Conservation (phyloP, 768 basidiomycete genomes). For the Podaxis carcinomalis region DNA sequence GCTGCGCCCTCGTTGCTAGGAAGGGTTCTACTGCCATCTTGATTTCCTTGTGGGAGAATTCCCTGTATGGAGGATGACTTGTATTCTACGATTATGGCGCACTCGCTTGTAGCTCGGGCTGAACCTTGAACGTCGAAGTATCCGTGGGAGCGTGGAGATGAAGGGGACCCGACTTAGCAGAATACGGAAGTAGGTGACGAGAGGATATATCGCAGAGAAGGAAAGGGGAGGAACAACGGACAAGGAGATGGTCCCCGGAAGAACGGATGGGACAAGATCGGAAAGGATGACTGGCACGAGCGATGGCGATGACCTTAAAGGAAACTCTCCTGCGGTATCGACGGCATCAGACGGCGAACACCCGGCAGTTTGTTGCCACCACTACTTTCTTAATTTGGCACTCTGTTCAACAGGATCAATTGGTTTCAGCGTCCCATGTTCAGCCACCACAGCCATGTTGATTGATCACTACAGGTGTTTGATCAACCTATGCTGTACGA, state of each 20-base stretch:
- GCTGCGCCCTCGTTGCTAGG: slow-evolving; percentile 68
- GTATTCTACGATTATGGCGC: not conserved
- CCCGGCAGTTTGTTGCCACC: not conserved
- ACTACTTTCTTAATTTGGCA: slow-evolving; percentile 7
- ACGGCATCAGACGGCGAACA: not conserved
- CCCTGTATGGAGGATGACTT: not conserved
- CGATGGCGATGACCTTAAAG: not conserved
- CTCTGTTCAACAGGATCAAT: not conserved
- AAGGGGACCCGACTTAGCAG: not conserved
- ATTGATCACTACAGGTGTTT: not conserved
- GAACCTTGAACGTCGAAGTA: not conserved
- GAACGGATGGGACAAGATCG: not conserved
- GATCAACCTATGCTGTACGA: not conserved
- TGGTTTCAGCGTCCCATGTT: no score
- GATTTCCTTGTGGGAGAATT: not conserved
- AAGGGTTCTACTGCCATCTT: slow-evolving; percentile 71
- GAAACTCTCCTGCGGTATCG: not conserved
- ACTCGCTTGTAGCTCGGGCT: not conserved
- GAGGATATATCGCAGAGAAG: not conserved
- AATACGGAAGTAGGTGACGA: not conserved
- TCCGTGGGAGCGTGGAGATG: not conserved
- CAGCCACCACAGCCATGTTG: not conserved
- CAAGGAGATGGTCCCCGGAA: not conserved
- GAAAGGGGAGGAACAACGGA: slow-evolving; percentile 9
- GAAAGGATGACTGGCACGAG: not conserved